Conservation (phyloP, 2,329 filamentous ascomycete genomes). For the Penicillium sp. region DNA sequence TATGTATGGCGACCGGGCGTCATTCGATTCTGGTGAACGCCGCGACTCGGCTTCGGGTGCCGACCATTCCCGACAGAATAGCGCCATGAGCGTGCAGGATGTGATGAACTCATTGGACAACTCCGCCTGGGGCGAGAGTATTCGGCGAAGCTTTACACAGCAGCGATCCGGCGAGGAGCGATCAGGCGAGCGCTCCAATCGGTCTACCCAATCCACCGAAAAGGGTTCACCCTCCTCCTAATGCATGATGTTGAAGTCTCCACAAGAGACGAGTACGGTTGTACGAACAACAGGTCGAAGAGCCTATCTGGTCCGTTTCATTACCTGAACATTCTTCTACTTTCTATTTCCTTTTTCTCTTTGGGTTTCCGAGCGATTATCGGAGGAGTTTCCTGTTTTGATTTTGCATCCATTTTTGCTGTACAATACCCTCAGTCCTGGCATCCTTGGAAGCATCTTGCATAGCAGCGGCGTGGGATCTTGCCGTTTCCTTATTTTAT, state of each 20-base stretch:
- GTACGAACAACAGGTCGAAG: slow-evolving; percentile 1
- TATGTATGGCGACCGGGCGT: slow-evolving; percentile 30
- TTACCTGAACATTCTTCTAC: slow-evolving; percentile 7
- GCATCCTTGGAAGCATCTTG: slow-evolving; percentile 19
- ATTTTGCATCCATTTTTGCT: slow-evolving; percentile 13
- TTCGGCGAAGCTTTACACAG: slow-evolving; percentile 80
- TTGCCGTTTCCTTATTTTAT: slow-evolving; percentile 8
- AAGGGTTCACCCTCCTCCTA: slow-evolving; percentile 13
- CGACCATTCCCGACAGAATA: slow-evolving; percentile 61
- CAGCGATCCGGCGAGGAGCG: slow-evolving; percentile 43
- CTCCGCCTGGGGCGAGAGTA: slow-evolving; percentile 90
- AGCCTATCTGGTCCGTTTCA: neutral
- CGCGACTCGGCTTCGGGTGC: slow-evolving; percentile 19
- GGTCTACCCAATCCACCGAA: slow-evolving; percentile 1
- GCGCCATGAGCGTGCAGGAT: slow-evolving; percentile 71
- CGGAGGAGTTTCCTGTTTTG: neutral
- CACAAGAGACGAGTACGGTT: slow-evolving; percentile 7
- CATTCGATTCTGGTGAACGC: slow-evolving; percentile 30
- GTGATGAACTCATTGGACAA: slow-evolving; percentile 85
- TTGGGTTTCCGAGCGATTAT: neutral
- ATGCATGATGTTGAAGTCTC: slow-evolving; percentile 8
- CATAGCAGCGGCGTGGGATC: slow-evolving; percentile 27
- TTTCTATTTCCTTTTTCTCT: slow-evolving; percentile 4
- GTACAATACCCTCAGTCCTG: slow-evolving; percentile 19
- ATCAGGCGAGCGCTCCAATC: neutral